Conservation (phyloP, 2,329 filamentous ascomycete genomes). For the Colletotrichum sojae region DNA sequence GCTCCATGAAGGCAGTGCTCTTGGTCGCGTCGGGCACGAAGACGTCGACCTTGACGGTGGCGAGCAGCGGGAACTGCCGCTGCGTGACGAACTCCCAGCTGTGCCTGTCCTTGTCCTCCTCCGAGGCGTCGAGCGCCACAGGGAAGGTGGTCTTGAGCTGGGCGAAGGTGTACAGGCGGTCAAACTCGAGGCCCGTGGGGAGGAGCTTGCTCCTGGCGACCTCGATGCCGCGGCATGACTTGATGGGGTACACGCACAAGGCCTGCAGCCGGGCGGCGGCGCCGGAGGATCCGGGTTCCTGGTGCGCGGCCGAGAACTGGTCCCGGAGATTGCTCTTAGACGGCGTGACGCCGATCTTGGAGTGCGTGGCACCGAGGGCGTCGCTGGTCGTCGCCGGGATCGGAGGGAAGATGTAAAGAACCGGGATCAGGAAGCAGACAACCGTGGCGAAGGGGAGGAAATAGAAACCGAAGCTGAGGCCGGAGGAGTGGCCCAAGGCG, state of each 20-base stretch:
- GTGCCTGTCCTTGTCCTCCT: slow-evolving; percentile 57
- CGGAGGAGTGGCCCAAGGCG: slow-evolving; percentile 6
- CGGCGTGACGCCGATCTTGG: slow-evolving; percentile 59
- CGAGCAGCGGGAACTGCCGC: slow-evolving; percentile 77
- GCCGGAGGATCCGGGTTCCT: slow-evolving; percentile 33
- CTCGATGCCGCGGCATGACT: slow-evolving; percentile 85
- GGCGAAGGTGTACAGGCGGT: slow-evolving; percentile 87
- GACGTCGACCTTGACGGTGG: slow-evolving; percentile 76
- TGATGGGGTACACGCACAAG: slow-evolving; percentile 85
- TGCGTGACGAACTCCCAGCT: slow-evolving; percentile 81
- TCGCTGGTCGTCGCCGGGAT: slow-evolving; percentile 67
- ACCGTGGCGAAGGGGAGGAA: slow-evolving; percentile 61
- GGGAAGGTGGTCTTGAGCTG: slow-evolving; percentile 70
- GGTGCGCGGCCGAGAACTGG: slow-evolving; percentile 40
- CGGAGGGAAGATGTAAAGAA: slow-evolving; percentile 69
- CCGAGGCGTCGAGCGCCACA: slow-evolving; percentile 51
- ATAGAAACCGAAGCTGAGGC: slow-evolving; percentile 48
- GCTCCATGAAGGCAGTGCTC: slow-evolving; percentile 60
- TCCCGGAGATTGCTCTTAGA: slow-evolving; percentile 54
- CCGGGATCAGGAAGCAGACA: slow-evolving; percentile 66
- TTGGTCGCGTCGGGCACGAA: slow-evolving; percentile 78
- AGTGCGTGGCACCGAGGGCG: slow-evolving; percentile 69
- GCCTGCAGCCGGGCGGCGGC: slow-evolving; percentile 64
- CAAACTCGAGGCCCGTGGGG: slow-evolving; percentile 80
- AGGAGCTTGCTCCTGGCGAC: slow-evolving; percentile 75